Evolutionary conservation across 1,284 basidiomycete species (phyloP).

Genomic region (Xanthoconium separans): DNA sequence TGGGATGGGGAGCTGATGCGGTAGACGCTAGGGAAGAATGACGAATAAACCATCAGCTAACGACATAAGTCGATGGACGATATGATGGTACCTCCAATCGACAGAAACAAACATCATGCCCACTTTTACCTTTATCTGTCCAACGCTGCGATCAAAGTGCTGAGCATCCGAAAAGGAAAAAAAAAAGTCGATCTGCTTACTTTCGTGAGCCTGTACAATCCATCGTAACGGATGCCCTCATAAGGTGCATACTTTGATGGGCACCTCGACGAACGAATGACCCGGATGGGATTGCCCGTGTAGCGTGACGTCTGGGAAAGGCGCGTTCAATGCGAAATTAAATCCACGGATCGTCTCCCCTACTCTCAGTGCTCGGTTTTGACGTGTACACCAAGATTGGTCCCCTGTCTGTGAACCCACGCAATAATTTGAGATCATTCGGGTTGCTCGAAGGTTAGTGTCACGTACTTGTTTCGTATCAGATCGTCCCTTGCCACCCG

Average conservation of each 20-base stretch:
- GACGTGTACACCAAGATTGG: conserved; percentile 21
- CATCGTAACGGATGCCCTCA: conserved; percentile 29
- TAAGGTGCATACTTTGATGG: conserved; percentile 26
- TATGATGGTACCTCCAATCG: conserved; percentile 30
- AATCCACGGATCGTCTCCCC: neutral
- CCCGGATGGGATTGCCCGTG: conserved; percentile 22
- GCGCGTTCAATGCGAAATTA: neutral
- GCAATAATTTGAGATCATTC: neutral
- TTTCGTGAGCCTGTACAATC: conserved; percentile 23
- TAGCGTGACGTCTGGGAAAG: conserved; percentile 18
- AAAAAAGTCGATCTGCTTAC: conserved; percentile 7
- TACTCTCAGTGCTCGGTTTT: conserved; percentile 23
- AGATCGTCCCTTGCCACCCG: conserved; percentile 18
- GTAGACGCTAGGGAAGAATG: conserved; percentile 22
- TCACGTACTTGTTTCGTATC: conserved; percentile 20
- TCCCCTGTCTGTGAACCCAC: conserved; percentile 23
- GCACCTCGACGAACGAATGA: conserved; percentile 24
- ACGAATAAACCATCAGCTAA: neutral
- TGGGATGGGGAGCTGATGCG: conserved; percentile 25
- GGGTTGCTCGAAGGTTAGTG: neutral
- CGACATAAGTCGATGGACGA: neutral
- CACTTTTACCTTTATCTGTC: conserved; percentile 15
- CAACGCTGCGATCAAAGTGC: conserved; percentile 15
- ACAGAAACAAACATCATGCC: conserved; percentile 25
- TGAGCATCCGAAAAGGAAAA: neutral